Conservation (phyloP, 345 rosid genomes). For the Acer negundo region DNA sequence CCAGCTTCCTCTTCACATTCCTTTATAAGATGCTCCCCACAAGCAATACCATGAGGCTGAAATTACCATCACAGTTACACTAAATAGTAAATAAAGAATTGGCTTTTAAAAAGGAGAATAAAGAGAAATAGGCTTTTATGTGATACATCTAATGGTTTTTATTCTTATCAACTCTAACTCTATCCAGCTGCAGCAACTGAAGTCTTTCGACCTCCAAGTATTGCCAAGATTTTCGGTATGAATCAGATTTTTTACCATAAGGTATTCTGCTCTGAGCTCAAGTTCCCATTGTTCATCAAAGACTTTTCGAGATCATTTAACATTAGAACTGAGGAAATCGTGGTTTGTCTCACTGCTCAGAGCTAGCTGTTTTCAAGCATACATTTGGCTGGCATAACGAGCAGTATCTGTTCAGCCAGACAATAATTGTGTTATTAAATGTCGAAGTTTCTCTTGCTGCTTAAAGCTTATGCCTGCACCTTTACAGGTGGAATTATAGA, state of each 20-base stretch:
- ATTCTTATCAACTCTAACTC: background rate
- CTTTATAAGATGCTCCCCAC: constrained; percentile 75
- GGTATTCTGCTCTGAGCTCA: background rate
- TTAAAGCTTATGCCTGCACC: background rate
- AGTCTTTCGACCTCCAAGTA: background rate
- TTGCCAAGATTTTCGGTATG: constrained; percentile 9
- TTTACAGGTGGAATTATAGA: background rate
- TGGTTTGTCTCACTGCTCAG: background rate
- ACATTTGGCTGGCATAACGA: background rate
- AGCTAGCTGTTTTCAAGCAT: background rate
- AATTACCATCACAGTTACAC: constrained; percentile 20
- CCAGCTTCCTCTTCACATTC: constrained; percentile 99
- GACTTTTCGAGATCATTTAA: background rate
- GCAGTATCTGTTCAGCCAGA: background rate
- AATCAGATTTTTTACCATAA: background rate
- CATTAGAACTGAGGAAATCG: background rate
- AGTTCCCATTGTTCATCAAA: background rate
- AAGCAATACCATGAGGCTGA: constrained; percentile 82
- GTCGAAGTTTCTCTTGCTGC: constrained; percentile 3
- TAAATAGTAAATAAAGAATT: background rate
- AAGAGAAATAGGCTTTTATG: constrained; percentile 11
- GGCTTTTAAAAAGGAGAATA: background rate
- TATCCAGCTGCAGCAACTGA: background rate
- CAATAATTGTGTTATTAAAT: background rate
- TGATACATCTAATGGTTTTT: background rate